A percentile compares a stretch with the other conserved stretches of the same genome.
phyloP scores from a whole-genome alignment of 176 grass and related monocot genomes.

The Carex cristatella region DNA sequence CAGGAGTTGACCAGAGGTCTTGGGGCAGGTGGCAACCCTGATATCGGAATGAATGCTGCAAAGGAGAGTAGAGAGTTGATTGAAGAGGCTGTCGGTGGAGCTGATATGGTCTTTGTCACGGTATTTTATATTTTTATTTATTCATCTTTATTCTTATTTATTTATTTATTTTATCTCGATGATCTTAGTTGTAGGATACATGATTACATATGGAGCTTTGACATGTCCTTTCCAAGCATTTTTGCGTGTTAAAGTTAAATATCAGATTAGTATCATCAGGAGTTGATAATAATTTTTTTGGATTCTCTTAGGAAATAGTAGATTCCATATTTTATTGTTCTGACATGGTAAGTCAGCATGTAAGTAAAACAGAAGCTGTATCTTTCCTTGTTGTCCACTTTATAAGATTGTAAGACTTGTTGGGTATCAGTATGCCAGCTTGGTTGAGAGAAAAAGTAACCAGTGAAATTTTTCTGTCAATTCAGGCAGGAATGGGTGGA shows the following conservation, averaged over 20 bases:
- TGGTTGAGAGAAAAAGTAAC: slow-evolving; percentile 1
- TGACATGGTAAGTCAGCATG: background rate
- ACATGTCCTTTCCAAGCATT: background rate
- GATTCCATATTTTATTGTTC: background rate
- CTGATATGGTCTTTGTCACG: slow-evolving; percentile 94
- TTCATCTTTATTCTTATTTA: background rate
- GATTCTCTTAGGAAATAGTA: background rate
- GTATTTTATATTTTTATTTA: slow-evolving; percentile 29
- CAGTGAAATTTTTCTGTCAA: background rate
- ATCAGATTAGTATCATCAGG: background rate
- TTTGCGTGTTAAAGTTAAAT: background rate
- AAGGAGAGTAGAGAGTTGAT: slow-evolving; percentile 74
- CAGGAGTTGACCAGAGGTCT: slow-evolving; percentile 70
- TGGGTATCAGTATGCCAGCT: background rate
- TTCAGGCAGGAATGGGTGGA: slow-evolving; percentile 92
- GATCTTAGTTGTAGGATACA: background rate
- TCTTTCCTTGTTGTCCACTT: background rate
- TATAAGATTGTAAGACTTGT: background rate
- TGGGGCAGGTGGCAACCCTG: slow-evolving; percentile 76
- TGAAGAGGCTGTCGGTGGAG: slow-evolving; percentile 49
- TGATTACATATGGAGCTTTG: background rate
- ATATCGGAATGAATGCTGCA: slow-evolving; percentile 83
- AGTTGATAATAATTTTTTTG: background rate
- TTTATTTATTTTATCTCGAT: background rate
- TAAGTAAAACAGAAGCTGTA: background rate